Evolutionary conservation across 2,329 filamentous ascomycete species (phyloP), one percentile per base, ranked within the genome.

Genomic region (Acrodontium crateriforme): DNA sequence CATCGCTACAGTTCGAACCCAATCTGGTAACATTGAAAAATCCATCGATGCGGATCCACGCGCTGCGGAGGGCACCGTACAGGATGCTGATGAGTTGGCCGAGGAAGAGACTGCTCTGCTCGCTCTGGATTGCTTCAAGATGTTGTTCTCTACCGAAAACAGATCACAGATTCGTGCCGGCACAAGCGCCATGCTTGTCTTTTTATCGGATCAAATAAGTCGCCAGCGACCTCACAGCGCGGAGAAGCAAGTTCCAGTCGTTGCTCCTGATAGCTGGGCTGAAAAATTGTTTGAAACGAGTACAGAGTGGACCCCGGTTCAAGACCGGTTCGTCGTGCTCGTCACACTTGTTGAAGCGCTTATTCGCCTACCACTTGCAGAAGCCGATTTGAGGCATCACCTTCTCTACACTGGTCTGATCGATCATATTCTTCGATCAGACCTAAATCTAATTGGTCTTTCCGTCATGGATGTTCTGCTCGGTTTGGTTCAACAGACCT

Each of bases 401-500:
- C 62, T 84, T 29, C 71, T 78, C 4, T 62, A 93, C 35, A 71
- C 79, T 1, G 75, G 74, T 23, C 74, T 94, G 55, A 73, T 94
- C 34, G 74, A 81, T 35, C 81, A 79, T 37, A 65, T 95, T 7
- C 62, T 98, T 25, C 76, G 78, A 28, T 94, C 87, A 0, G 75
- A 87, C 22, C 75, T 92, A 47, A 95, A 94, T 54, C 67, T 95
- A 48, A 94, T 98, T 36, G 89, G 89, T 1, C 63, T 98, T 24
- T 94, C 85, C 50, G 79, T 95, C 28, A 95, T 95, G 75, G 89
- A 98, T 51, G 76, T 95, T 11, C 62, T 95, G 16, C 64, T 92
- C 9, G 79, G 83, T 2, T 64, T 98, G 9, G 71, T 94, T 38
- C 77, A 82, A 39, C 83, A 92, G 48, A 78, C 87, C 49, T 71